Evolutionary conservation across 1,284 basidiomycete genomes (phyloP).

Genomic region (Amylostereum chailletii): DNA sequence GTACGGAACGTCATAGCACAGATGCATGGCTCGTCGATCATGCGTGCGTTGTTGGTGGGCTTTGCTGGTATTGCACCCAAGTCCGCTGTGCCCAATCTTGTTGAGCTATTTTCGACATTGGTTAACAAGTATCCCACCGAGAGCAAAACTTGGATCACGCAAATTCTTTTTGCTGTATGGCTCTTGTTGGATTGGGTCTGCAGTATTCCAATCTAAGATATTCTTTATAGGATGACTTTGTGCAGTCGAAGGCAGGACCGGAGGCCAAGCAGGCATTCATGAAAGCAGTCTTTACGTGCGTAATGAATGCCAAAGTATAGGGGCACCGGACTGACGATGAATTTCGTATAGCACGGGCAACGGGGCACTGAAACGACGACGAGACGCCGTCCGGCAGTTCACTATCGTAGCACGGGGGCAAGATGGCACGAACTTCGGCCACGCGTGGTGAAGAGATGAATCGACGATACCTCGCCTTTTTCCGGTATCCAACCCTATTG

Average conservation of each 20-base stretch:
- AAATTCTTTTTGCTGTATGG: conserved; percentile 63
- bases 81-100: conserved; percentile 75
- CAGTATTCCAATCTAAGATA: background rate
- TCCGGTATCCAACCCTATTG: too few species aligned
- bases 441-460: conserved; percentile 33
- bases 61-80: conserved; percentile 78
- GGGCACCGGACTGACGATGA: background rate
- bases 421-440: conserved; percentile 71
- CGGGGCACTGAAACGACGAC: conserved; percentile 59
- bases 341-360: conserved; percentile 3
- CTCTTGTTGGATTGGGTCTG: conserved; percentile 1
- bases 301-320: conserved; percentile 5
- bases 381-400: conserved; percentile 73
- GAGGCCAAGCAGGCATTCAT: conserved; percentile 76
- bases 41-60: conserved; percentile 65
- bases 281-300: conserved; percentile 63
- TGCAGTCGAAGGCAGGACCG: conserved; percentile 48
- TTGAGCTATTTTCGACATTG: conserved; percentile 68
- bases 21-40: conserved; percentile 58
- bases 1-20: conserved; percentile 44
- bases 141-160: conserved; percentile 61
- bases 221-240: conserved; percentile 46
- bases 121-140: conserved; percentile 45
- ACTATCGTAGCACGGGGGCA: conserved; percentile 65
- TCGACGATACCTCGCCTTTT: too few species aligned